Base-by-base conservation (phyloP, 768 basidiomycete species). In the Lentinula sp. region DNA sequence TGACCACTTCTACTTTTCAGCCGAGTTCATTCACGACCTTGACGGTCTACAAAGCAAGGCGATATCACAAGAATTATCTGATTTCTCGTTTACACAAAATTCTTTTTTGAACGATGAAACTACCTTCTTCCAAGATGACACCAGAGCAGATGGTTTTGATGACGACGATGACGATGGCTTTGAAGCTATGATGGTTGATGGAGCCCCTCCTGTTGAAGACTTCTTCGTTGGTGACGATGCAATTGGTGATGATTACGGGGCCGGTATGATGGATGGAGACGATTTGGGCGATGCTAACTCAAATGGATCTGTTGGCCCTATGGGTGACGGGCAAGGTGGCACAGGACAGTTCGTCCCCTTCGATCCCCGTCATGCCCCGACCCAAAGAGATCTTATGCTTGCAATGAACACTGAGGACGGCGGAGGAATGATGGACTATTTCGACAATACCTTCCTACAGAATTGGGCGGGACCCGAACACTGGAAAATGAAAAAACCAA, bases 391-490 rank as follows among this genome's bases (percentile, higher is more conserved):
- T 64, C 77, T 96, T 33, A 83, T 95, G 54, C 83, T 98, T 81
- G 91, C 91, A 0, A 91, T 97, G 86, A 85, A 84, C 3, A 85
- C 86, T 54, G 82, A 76, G 2, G 77, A 81, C 64, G 78, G 72
- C 6, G 81, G 76, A 3, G 85, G 81, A 2, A 82, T 80, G 60
- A 85, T 90, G 60, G 94, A 95, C 67, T 97, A 96, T 72, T 97
- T 98, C 69, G 95, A 98, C 72, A 82, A 87, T 67, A 85, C 79
- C 63, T 81, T 91, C 67, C 78, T 87, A 66, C 96, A 92, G 80
- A 96, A 96, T 66, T 99, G 97, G 97, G 97, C 97, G 3, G 97
- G 97, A 0, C 95, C 95, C 7, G 93, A 98, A 73, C 97, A 99
- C 70, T 99, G 97, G 96, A 98, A 96, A 71, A 72, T 98, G 68